Evolutionary conservation across 2,329 filamentous ascomycete genomes (phyloP).

Genomic region (Pyricularia sp.): DNA sequence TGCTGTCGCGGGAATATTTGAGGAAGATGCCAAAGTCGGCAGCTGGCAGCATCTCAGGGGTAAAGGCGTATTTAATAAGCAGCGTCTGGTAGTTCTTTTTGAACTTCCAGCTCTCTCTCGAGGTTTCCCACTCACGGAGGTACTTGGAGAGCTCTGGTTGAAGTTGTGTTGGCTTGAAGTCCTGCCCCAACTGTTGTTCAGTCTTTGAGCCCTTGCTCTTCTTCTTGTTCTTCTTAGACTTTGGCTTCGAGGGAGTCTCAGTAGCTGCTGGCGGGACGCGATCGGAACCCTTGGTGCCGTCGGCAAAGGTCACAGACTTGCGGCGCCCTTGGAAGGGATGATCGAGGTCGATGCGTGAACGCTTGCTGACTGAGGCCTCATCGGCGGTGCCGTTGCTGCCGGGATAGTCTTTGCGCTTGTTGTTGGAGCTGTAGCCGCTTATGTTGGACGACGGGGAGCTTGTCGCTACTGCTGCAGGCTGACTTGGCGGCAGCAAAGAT

Average conservation of each 20-base stretch:
- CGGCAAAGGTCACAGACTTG: constrained; percentile 41
- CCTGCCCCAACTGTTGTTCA: constrained; percentile 12
- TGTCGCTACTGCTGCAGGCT: constrained; percentile 27
- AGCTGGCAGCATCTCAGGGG: constrained; percentile 2
- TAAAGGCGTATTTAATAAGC: constrained; percentile 72
- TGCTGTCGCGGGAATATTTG: constrained; percentile 69
- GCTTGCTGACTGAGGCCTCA: constrained; percentile 21
- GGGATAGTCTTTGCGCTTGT: constrained; percentile 12
- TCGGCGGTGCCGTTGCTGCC: constrained; percentile 4
- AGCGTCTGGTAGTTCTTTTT: constrained; percentile 88
- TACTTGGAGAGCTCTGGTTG: constrained; percentile 61
- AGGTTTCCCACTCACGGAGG: constrained; percentile 63
- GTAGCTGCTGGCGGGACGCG: constrained; percentile 6
- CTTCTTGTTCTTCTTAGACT: constrained; percentile 22
- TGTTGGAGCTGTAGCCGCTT: constrained; percentile 3
- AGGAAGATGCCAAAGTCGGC: constrained; percentile 64
- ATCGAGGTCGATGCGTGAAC: constrained; percentile 15
- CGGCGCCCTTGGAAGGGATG: constrained; percentile 19
- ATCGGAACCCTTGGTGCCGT: constrained; percentile 25
- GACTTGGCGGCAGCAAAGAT: not conserved
- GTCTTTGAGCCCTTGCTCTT: constrained; percentile 27
- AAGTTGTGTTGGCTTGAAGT: constrained; percentile 31
- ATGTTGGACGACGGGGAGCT: constrained; percentile 9
- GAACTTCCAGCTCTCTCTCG: constrained; percentile 78
- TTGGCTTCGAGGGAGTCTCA: constrained; percentile 12